Evolutionary conservation across 108 stramenopile species (phyloP).

Genomic region (Conticribra guillardii): DNA sequence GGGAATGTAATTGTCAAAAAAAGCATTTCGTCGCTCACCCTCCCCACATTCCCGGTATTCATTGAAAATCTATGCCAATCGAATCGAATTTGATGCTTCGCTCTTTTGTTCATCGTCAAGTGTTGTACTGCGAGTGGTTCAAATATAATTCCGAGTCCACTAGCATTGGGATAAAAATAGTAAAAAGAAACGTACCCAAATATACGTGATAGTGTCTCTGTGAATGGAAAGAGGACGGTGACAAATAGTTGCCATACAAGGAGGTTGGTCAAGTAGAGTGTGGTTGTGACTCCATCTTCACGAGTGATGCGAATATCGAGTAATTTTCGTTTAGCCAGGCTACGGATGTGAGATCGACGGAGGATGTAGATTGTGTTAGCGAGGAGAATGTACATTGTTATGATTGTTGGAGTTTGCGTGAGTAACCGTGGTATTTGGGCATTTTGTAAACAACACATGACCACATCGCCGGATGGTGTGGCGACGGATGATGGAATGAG

Average conservation of each 20-base stretch:
- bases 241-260: conserved; percentile 55
- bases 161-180: conserved; percentile 60
- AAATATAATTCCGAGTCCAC: conserved; percentile 51
- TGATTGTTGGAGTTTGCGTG: conserved; percentile 4
- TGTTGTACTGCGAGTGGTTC: conserved; percentile 49
- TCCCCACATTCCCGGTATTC: conserved; percentile 46
- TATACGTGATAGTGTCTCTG: conserved; percentile 29
- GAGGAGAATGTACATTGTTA: conserved; percentile 29
- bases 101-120: conserved; percentile 26
- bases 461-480: too few relatives aligned
- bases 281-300: conserved; percentile 38
- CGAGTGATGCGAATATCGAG: conserved; percentile 41
- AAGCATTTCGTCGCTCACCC: too few relatives aligned
- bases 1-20: too few relatives aligned
- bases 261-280: conserved; percentile 33
- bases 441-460: too few relatives aligned
- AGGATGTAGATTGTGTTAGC: conserved; percentile 48
- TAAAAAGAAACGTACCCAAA: conserved; percentile 46
- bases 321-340: conserved; percentile 43
- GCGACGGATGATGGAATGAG: too few relatives aligned
- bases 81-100: conserved; percentile 46
- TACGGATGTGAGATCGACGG: conserved; percentile 45
- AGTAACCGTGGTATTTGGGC: too few relatives aligned
- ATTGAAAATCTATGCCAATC: conserved; percentile 60
- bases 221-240: conserved; percentile 37